Evolutionary conservation across 208 protist species (phyloP), one percentile per base, ranked within the genome.

Genomic region (Leishmania arabica): DNA sequence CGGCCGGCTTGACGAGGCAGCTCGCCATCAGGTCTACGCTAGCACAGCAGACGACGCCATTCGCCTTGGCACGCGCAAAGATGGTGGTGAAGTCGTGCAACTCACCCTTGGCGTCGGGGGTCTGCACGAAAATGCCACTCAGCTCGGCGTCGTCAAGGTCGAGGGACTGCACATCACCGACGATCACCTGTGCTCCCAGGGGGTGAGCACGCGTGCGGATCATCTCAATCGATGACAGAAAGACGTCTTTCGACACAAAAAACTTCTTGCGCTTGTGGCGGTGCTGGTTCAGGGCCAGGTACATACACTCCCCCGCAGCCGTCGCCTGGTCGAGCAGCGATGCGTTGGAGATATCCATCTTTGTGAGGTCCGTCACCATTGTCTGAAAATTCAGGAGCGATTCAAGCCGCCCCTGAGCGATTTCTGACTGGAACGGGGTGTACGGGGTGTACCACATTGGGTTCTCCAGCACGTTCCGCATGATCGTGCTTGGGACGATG

Each of bases 381-480:
- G 98, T 99, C 89, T 99, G 99, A 83, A 98, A 99, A 89, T 99
- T 99, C 47, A 99, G 90, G 9, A 99, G 89, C 31, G 96, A 97
- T 90, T 99, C 99, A 0, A 99, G 89, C 69, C 99, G 95, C 11
- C 99, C 99, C 91, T 99, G 98, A 40, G 93, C 91, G 53, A 99
- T 98, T 78, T 99, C 97, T 9, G 97, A 93, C 86, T 98, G 95
- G 89, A 99, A 99, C 13, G 99, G 99, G 34, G 99, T 99, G 89
- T 99, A 99, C 51, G 98, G 98, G 13, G 99, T 99, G 90, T 99
- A 99, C 99, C 99, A 99, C 49, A 94, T 97, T 69, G 99, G 99
- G 82, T 99, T 99, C 90, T 99, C 98, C 78, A 99, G 83, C 42
- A 99, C 88, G 83, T 99, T 99, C 72, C 99, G 91, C 85, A 99